phyloP scores from a whole-genome alignment of 2,329 filamentous ascomycete genomes.

The Phialemonium atrogriseum region DNA sequence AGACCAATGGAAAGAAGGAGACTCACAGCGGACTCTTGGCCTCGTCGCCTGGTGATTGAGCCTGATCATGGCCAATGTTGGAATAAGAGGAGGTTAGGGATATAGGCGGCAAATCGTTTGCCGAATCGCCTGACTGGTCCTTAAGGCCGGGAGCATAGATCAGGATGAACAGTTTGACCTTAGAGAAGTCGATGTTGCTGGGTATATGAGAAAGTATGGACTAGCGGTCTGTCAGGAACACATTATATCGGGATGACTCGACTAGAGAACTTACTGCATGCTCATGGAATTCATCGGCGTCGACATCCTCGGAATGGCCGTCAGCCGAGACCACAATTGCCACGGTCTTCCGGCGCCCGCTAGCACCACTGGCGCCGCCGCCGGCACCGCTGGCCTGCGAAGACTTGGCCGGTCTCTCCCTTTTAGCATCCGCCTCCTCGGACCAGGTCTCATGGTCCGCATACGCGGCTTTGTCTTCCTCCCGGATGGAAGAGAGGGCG shows the following conservation, averaged over 20 bases:
- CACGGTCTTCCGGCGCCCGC: slow-evolving; percentile 64
- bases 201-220: slow-evolving; percentile 86
- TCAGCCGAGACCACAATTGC: slow-evolving; percentile 84
- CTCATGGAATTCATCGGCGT: slow-evolving; percentile 58
- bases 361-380: slow-evolving; percentile 22
- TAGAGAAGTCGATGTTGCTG: slow-evolving; percentile 62
- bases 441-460: slow-evolving; percentile 88
- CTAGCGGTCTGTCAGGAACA: slow-evolving; percentile 30
- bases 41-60: slow-evolving; percentile 58
- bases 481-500: slow-evolving; percentile 72
- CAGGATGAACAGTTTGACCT: slow-evolving; percentile 73
- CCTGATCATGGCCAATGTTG: slow-evolving; percentile 71
- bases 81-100: slow-evolving; percentile 77
- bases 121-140: slow-evolving; percentile 49
- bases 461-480: slow-evolving; percentile 74
- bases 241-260: neutral
- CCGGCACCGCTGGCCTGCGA: slow-evolving; percentile 23
- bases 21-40: slow-evolving; percentile 48
- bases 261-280: slow-evolving; percentile 62
- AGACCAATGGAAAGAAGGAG: slow-evolving; percentile 1
- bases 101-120: slow-evolving; percentile 48
- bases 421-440: slow-evolving; percentile 72
- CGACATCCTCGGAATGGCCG: slow-evolving; percentile 46
- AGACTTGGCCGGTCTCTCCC: slow-evolving; percentile 28
- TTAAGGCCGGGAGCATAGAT: slow-evolving; percentile 81